These are phyloP conservation scores for Capsella bursapastoris DNA, from an alignment of 345 rosid species.

Conservation along the genomic window DNA sequence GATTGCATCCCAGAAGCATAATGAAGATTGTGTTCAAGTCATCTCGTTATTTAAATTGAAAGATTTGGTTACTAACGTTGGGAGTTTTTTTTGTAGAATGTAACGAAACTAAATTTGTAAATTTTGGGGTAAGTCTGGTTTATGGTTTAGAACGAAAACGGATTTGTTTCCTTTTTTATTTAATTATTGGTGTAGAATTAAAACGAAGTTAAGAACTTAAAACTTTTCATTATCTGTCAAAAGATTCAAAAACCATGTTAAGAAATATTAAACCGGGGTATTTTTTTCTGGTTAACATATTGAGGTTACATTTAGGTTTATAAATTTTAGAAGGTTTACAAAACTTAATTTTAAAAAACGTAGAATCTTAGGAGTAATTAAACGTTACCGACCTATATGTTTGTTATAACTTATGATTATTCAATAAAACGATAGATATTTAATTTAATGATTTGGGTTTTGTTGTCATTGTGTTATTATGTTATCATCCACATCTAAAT, in stretches of 20 bases:
- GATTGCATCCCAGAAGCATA: conserved; percentile 33
- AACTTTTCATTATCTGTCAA: conserved; percentile 19
- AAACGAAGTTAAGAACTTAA: conserved; percentile 20
- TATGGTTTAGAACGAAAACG: conserved; percentile 36
- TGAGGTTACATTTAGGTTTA: background rate
- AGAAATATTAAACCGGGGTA: background rate
- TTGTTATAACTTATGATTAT: background rate
- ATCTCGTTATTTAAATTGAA: conserved; percentile 35
- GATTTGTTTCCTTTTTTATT: conserved; percentile 20
- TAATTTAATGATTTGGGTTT: background rate
- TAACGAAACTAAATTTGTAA: conserved; percentile 39
- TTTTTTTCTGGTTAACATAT: background rate
- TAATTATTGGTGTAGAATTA: conserved; percentile 18
- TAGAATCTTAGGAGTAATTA: background rate
- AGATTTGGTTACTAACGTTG: conserved; percentile 22
- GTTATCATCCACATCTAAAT: no score
- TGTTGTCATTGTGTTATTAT: background rate
- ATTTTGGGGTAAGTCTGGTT: conserved; percentile 32
- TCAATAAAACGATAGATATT: background rate
- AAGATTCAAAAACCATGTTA: background rate
- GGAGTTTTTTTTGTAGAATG: conserved; percentile 30
- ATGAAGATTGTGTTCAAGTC: conserved; percentile 29
- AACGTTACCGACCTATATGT: background rate
- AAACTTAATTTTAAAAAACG: background rate
- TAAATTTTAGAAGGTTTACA: background rate